phyloP scores from a whole-genome alignment of 768 basidiomycete species.

The Leccinellum luteum region DNA sequence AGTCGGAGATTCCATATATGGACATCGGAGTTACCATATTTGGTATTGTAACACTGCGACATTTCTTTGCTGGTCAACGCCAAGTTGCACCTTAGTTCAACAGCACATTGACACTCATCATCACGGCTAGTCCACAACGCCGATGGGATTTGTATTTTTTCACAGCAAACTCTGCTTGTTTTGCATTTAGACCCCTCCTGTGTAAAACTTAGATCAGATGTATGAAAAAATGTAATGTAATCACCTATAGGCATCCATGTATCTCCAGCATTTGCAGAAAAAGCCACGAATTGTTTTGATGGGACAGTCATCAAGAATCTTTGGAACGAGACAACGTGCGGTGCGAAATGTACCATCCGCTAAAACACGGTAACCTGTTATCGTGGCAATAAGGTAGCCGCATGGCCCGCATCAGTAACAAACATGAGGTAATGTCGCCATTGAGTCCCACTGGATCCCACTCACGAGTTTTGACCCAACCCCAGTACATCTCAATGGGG shows the following conservation, averaged over 20 bases:
- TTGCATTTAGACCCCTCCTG: not conserved
- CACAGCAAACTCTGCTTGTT: not conserved
- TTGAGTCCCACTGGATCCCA: not conserved
- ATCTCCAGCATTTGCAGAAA: not conserved
- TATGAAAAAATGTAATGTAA: not conserved
- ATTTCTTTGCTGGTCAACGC: not conserved
- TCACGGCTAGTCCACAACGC: not conserved
- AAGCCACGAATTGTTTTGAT: not conserved
- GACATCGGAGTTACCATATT: not conserved
- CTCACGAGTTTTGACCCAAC: not conserved
- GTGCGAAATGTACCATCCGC: not conserved
- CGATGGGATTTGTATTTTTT: not conserved
- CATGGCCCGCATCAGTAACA: too few relatives aligned
- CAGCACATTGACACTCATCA: not conserved
- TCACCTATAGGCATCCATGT: slow-evolving; percentile 5
- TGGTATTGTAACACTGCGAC: too few relatives aligned
- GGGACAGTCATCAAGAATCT: not conserved
- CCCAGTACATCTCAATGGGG: slow-evolving; percentile 5
- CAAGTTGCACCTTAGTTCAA: not conserved
- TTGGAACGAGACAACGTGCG: not conserved
- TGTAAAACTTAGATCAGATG: not conserved
- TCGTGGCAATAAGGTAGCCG: not conserved
- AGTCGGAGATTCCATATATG: not conserved
- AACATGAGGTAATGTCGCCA: not conserved
- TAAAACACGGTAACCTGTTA: not conserved